These are phyloP conservation scores for Russula emetica DNA, from an alignment of 768 basidiomycete species.

Conservation along the genomic window DNA sequence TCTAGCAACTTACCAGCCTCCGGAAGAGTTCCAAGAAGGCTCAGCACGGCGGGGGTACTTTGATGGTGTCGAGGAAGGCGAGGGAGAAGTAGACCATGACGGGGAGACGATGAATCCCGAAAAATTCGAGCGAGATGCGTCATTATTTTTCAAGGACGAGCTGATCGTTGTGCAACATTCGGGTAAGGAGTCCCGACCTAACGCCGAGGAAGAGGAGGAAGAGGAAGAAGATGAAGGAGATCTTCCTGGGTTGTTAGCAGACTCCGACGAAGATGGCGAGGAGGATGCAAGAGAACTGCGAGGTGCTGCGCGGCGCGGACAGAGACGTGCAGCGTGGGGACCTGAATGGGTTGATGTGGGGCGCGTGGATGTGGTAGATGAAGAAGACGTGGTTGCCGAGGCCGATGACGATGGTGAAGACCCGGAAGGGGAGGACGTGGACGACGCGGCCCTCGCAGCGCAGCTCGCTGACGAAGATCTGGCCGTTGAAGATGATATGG, in stretches of 20 bases:
- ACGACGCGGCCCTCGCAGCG: conserved; percentile 33
- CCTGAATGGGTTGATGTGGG: conserved; percentile 25
- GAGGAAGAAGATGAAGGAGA: conserved; percentile 38
- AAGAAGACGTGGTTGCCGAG: conserved; percentile 19
- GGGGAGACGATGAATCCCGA: conserved; percentile 34
- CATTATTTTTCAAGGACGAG: conserved; percentile 28
- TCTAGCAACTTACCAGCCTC: conserved; percentile 39
- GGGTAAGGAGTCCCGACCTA: conserved; percentile 31
- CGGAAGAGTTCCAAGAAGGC: conserved; percentile 37
- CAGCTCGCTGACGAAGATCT: conserved; percentile 34
- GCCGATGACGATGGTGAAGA: conserved; percentile 29
- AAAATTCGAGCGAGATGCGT: conserved; percentile 9
- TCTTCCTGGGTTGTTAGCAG: conserved; percentile 36
- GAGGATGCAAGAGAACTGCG: conserved; percentile 34
- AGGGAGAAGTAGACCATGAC: conserved; percentile 34
- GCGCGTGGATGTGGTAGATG: conserved; percentile 16
- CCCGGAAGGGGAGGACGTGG: conserved; percentile 28
- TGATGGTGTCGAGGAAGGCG: conserved; percentile 32
- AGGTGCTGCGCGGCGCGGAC: conserved; percentile 13
- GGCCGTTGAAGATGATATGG: conserved; percentile 75
- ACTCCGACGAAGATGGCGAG: conserved; percentile 39
- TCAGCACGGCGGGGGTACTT: conserved; percentile 28
- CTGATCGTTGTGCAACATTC: conserved; percentile 28
- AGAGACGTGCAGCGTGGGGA: conserved; percentile 17
- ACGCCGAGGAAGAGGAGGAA: conserved; percentile 41